Evolutionary conservation across 768 basidiomycete genomes (phyloP), one percentile per base, ranked within the genome.

Genomic region (Omphalotus guepiniiformis): DNA sequence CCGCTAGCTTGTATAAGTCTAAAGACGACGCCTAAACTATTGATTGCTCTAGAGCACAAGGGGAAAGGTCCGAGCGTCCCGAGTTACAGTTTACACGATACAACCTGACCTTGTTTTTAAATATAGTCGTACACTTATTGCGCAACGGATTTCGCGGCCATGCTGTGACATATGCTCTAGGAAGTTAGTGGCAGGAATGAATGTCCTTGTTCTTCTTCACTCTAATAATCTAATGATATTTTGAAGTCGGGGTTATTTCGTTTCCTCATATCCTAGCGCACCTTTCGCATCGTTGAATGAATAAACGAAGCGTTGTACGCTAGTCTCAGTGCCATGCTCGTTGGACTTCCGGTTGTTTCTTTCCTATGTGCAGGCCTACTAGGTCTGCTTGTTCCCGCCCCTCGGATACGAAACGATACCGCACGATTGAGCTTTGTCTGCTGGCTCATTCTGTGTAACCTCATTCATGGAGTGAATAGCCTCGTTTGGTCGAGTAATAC

Each of bases 181-280:
- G 76, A 75, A 1, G 78, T 5, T 92, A 85, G 85, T 91, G 88
- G 58, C 88, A 92, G 56, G 80, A 91, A 28, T 67, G 85, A 87
- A 44, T 49, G 79, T 59, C 27, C 8, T 4, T 7, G 35, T 18
- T 29, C 19, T 42, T 6, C 13, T 26, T 16, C 37, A 3, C 41
- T 36, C 49, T n/a, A n/a, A n/a, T n/a, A n/a, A n/a, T n/a, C 34
- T 16, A 25, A 4, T n/a, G n/a, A n/a, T 23, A 13, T n/a, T 4
- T 39, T 23, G n/a, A n/a, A 4, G 78, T 74, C 9, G 75, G 77
- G 19, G 73, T 73, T 40, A 55, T 86, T 13, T 80, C 76, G 52
- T 71, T 86, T 9, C 72, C 70, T 54, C 65, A 67, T 13, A 69
- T 78, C 45, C 68, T 81, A 4, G 75, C 74, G 51, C 63, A 58